Evolutionary conservation across 78 protist genomes (phyloP), one percentile per base, ranked within the genome.

Genomic region (Monosiga brevicollis): DNA sequence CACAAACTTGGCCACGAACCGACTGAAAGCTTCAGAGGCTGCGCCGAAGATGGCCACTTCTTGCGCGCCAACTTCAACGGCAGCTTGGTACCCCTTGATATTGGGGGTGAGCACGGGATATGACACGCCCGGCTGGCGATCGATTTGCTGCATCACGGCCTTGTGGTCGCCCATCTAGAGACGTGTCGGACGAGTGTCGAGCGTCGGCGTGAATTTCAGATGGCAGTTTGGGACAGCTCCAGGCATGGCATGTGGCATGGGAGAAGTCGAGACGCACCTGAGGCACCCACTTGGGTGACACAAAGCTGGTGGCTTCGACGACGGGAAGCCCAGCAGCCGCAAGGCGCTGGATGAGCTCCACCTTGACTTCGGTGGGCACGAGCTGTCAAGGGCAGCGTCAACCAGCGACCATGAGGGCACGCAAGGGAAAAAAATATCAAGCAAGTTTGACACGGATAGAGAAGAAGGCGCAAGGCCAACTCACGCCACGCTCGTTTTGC

Each of bases 21-120:
- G n/a, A 10, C 84, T 80, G n/a, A 94, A 91, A 6, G 87, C 70
- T 34, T 93, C 92, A 22, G 94, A 87, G 22, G 98, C 94, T 0
- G 95, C 91, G 29, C 90, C 86, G 41, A 95, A 93, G 29, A 95
- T 70, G 32, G 96, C 92, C 9, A 95, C 83, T 73, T 93, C 94
- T 42, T 81, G 41, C 0, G 86, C 96, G 39, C 92, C 93, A 0
- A 87, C 87, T 22, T 78, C 88, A 25, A 85, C 37, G 0, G 95
- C 95, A 20, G 62, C 25, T 36, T 90, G 80, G n/a, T 91, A 89
- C 23, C 95, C 98, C 54, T 84, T 84, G 39, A 90, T 20, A 76
- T 95, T 95, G 26, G 96, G 98, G n/a, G 91, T 86, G 32, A 95
- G 81, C 11, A 89, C 92, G 11, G 98, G 95, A 77, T 88, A 93